These are phyloP conservation scores for Fusarium dlaminii DNA, from an alignment of 2,329 filamentous ascomycete species.

Conservation along the genomic window DNA sequence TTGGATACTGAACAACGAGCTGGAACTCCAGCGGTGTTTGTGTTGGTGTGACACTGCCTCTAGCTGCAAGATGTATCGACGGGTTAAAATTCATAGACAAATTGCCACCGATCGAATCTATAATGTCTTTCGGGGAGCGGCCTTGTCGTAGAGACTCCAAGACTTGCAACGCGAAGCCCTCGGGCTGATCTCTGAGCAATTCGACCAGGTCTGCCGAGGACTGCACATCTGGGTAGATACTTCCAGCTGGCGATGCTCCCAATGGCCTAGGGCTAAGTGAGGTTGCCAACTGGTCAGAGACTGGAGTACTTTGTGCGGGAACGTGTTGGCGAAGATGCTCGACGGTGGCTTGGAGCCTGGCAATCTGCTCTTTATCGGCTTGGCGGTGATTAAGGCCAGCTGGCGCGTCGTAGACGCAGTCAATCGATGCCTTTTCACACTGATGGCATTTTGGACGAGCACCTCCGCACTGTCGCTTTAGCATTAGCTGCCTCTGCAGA, in stretches of 20 bases:
- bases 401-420: not conserved
- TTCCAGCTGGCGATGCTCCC: not conserved
- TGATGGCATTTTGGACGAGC: not conserved
- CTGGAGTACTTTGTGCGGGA: rapidly evolving
- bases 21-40: not conserved
- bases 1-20: not conserved
- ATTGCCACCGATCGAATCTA: not conserved
- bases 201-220: not conserved
- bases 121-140: rapidly evolving
- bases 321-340: rapidly evolving
- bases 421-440: not conserved
- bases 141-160: not conserved
- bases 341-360: not conserved
- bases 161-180: not conserved
- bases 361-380: not conserved
- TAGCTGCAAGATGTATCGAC: not conserved
- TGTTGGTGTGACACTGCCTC: not conserved
- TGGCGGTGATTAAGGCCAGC: rapidly evolving
- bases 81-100: not conserved
- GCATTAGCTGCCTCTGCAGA: not conserved
- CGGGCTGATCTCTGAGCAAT: not conserved
- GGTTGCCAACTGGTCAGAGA: rapidly evolving
- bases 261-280: not conserved
- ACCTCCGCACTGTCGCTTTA: rapidly evolving
- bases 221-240: rapidly evolving